Conservation (phyloP, 768 basidiomycete genomes). For the Suillus weaverae region DNA sequence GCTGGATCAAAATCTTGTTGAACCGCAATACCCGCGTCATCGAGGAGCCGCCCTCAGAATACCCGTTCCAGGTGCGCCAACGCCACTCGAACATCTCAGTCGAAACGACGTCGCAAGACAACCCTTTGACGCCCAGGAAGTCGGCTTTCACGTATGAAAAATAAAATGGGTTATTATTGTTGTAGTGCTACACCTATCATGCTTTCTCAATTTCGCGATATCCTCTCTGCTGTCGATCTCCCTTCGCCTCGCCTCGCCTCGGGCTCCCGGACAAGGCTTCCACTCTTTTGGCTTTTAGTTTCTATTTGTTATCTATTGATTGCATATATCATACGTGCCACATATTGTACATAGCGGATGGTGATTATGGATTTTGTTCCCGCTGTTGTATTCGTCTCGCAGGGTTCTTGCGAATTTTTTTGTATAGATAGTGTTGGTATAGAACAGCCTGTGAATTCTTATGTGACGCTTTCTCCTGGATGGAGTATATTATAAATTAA, state of each 20-base stretch:
- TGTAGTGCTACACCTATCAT: neutral
- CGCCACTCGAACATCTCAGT: slow-evolving; percentile 32
- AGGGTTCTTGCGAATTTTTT: neutral
- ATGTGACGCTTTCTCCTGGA: no score
- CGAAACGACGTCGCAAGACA: slow-evolving; percentile 31
- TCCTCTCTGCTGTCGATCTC: neutral
- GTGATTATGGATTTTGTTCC: neutral
- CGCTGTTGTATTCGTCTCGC: neutral
- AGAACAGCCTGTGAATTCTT: neutral
- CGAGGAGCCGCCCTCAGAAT: slow-evolving; percentile 22
- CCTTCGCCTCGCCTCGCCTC: neutral
- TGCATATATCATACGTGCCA: neutral
- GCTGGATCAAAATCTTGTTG: slow-evolving; percentile 49
- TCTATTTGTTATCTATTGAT: slow-evolving; percentile 1
- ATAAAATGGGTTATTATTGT: slow-evolving; percentile 8
- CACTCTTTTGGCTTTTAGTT: neutral
- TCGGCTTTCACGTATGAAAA: slow-evolving; percentile 31
- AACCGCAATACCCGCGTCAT: slow-evolving; percentile 7
- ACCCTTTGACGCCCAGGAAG: slow-evolving; percentile 21
- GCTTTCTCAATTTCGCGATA: neutral
- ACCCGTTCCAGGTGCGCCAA: slow-evolving; percentile 32
- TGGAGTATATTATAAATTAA: neutral
- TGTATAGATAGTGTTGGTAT: neutral
- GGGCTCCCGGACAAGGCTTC: neutral
- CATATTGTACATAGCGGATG: neutral